Evolutionary conservation across 768 basidiomycete genomes (phyloP).

Genomic region (Pisolithus orientalis): DNA sequence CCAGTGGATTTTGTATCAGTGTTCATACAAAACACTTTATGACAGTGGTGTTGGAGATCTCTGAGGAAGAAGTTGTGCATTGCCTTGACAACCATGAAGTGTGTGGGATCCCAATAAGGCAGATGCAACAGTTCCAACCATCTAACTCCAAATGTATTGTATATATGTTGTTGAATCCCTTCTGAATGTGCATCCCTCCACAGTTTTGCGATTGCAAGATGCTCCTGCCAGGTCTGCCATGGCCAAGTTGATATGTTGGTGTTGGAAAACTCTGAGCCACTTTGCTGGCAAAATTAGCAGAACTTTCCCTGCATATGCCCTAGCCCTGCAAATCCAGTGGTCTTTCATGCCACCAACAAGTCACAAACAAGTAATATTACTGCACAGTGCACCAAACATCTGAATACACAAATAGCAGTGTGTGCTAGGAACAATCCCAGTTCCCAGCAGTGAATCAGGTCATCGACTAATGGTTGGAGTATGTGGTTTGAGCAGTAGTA

Average conservation of each 20-base stretch:
- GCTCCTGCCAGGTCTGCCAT: slow-evolving; percentile 8
- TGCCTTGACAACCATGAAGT: slow-evolving; percentile 25
- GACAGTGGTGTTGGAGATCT: not conserved
- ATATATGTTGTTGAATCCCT: slow-evolving; percentile 3
- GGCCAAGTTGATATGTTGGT: slow-evolving; percentile 15
- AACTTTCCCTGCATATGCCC: slow-evolving; percentile 4
- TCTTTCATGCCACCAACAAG: slow-evolving; percentile 16
- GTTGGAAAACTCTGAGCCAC: slow-evolving; percentile 11
- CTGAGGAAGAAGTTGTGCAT: slow-evolving; percentile 35
- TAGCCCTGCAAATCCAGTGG: slow-evolving; percentile 15
- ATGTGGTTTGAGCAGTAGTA: slow-evolving; percentile 31
- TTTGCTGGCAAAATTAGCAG: slow-evolving; percentile 20
- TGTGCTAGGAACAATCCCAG: slow-evolving; percentile 22
- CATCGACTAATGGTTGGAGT: slow-evolving; percentile 30
- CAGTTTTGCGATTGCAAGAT: slow-evolving; percentile 8
- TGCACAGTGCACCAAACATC: slow-evolving; percentile 23
- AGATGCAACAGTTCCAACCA: slow-evolving; percentile 27
- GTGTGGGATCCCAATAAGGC: slow-evolving; percentile 30
- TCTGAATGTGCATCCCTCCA: slow-evolving; percentile 15
- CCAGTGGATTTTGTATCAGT: not conserved
- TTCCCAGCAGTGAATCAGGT: slow-evolving; percentile 30
- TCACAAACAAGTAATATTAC: slow-evolving; percentile 24
- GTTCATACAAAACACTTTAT: slow-evolving; percentile 15
- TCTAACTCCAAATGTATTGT: slow-evolving; percentile 17
- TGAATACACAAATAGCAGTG: slow-evolving; percentile 17